phyloP scores from a whole-genome alignment of 2,329 filamentous ascomycete species.

The Simplicillium sp. region DNA sequence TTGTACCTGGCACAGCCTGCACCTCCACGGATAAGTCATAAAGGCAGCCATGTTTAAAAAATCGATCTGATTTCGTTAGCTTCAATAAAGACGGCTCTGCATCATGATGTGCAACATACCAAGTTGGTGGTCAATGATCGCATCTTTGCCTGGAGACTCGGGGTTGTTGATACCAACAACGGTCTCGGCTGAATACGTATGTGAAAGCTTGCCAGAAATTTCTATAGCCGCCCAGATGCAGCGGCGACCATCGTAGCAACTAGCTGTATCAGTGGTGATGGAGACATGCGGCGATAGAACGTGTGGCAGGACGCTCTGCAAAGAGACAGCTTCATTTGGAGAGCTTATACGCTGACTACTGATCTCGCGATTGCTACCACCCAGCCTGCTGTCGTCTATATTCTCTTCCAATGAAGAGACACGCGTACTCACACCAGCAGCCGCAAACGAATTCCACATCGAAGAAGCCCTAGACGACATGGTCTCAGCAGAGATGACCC shows the following conservation, averaged over 20 bases:
- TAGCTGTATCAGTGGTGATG: conserved; percentile 5
- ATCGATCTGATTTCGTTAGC: conserved; percentile 16
- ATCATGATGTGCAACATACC: conserved; percentile 1
- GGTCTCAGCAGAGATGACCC: no score
- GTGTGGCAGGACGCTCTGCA: conserved; percentile 5
- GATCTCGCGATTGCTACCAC: not conserved
- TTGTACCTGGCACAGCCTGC: conserved; percentile 27
- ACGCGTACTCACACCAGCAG: not conserved
- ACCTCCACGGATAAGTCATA: conserved; percentile 39
- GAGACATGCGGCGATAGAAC: conserved; percentile 9
- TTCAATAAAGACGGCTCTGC: conserved; percentile 4
- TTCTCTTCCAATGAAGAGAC: not conserved
- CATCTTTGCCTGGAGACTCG: not conserved
- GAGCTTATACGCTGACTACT: not conserved
- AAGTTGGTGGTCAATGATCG: conserved; percentile 6
- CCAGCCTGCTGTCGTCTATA: no score
- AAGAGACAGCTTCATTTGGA: not conserved
- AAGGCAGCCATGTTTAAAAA: conserved; percentile 35
- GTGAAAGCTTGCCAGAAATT: conserved; percentile 9
- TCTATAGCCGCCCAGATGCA: conserved; percentile 10
- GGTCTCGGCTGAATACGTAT: conserved; percentile 5
- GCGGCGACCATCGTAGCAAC: conserved; percentile 5
- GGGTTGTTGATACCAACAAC: not conserved
- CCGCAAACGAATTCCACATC: conserved; percentile 6
- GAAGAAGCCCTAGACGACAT: not conserved